These are phyloP conservation scores for Diaporthe ampelina DNA, from an alignment of 2,329 filamentous ascomycete species.

Conservation along the genomic window DNA sequence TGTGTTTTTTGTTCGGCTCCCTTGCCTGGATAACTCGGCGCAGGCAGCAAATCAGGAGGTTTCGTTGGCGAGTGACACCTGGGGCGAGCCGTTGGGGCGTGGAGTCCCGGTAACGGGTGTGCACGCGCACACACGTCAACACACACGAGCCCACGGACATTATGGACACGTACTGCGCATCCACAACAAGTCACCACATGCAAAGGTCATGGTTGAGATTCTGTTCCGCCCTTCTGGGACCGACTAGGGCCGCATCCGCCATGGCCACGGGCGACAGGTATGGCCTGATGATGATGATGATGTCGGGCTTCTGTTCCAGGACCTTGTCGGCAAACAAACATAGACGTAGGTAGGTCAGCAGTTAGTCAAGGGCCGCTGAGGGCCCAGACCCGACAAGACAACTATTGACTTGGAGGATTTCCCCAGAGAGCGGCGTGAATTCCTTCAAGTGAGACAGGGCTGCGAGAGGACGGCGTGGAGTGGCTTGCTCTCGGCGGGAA, in stretches of 20 bases:
- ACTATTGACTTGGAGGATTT: slow-evolving; percentile 19
- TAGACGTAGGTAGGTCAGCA: slow-evolving; percentile 16
- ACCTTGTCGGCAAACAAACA: background rate
- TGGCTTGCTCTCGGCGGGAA: slow-evolving; percentile 3
- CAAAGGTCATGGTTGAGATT: background rate
- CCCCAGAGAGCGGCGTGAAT: slow-evolving; percentile 9
- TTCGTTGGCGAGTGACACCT: slow-evolving; percentile 15
- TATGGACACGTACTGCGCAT: too few species aligned
- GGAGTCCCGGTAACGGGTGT: background rate
- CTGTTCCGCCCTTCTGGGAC: background rate
- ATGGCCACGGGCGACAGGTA: background rate
- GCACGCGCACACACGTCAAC: background rate
- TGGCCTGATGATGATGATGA: slow-evolving; percentile 7
- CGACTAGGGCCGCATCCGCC: background rate
- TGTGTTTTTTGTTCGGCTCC: background rate
- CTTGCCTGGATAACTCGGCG: background rate
- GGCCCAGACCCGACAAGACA: slow-evolving; percentile 8
- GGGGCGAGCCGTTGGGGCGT: background rate
- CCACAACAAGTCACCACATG: slow-evolving; percentile 2
- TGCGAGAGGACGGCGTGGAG: slow-evolving; percentile 10
- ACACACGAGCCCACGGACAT: background rate
- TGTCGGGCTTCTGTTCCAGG: background rate
- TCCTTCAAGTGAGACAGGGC: slow-evolving; percentile 30
- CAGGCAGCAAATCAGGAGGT: slow-evolving; percentile 18
- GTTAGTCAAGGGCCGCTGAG: background rate